A percentile compares a stretch with the other conserved stretches of the same genome.
These are phyloP conservation scores for Gossypium longicalyx DNA, from an alignment of 345 rosid genomes.

Conservation along the genomic window DNA sequence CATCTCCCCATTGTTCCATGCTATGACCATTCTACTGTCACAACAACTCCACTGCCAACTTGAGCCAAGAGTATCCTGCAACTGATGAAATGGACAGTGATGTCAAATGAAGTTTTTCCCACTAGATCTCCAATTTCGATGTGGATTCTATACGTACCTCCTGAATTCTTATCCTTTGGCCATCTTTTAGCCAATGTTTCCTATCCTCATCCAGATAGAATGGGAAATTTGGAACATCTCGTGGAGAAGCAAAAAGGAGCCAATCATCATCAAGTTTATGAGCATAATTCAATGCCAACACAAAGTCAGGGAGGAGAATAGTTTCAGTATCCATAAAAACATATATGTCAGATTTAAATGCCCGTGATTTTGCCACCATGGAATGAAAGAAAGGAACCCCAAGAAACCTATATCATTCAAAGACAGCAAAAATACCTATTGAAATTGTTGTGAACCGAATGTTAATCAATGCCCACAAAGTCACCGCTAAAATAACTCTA, in stretches of 20 bases:
- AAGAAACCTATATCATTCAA: slow-evolving; percentile 51
- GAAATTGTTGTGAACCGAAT: background rate
- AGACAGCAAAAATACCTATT: slow-evolving; percentile 35
- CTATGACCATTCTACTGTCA: slow-evolving; percentile 52
- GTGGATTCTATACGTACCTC: slow-evolving; percentile 54
- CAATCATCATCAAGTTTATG: slow-evolving; percentile 51
- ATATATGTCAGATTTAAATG: slow-evolving; percentile 44
- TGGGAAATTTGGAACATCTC: slow-evolving; percentile 44
- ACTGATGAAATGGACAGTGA: slow-evolving; percentile 37
- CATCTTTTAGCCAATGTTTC: slow-evolving; percentile 53
- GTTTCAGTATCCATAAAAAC: slow-evolving; percentile 53
- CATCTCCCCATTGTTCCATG: slow-evolving; percentile 61
- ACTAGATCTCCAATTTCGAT: slow-evolving; percentile 18
- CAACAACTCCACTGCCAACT: slow-evolving; percentile 34
- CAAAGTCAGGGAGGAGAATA: slow-evolving; percentile 52
- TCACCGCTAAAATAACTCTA: background rate
- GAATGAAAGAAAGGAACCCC: slow-evolving; percentile 89
- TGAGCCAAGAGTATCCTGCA: slow-evolving; percentile 60
- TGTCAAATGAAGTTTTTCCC: slow-evolving; percentile 24
- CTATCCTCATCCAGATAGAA: slow-evolving; percentile 51
- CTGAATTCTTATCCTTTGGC: slow-evolving; percentile 34
- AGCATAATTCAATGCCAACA: slow-evolving; percentile 53
- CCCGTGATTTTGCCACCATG: slow-evolving; percentile 58
- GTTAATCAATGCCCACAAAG: background rate
- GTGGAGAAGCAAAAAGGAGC: slow-evolving; percentile 71